Percentiles rank a stretch among this genome's conserved stretches.
Evolutionary conservation across 2,329 filamentous ascomycete genomes (phyloP).

Genomic region (Pseudogymnoascus sp.): DNA sequence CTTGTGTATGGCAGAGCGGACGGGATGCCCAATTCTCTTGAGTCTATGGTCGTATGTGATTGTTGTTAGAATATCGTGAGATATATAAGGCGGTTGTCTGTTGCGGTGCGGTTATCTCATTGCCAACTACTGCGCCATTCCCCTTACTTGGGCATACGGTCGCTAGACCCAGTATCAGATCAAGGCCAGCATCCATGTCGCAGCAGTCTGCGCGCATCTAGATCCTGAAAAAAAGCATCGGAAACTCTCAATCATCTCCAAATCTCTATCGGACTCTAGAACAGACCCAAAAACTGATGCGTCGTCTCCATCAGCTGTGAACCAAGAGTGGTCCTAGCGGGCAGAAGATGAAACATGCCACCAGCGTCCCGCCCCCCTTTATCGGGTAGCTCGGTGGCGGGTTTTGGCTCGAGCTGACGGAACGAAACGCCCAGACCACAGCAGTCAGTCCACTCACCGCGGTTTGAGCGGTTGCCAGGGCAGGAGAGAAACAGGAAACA

Average conservation of each 20-base stretch:
- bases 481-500: background rate
- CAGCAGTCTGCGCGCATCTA: background rate
- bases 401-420: background rate
- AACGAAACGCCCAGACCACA: background rate
- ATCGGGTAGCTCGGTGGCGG: background rate
- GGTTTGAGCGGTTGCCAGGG: background rate
- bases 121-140: background rate
- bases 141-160: background rate
- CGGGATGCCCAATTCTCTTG: no score
- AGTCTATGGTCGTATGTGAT: no score
- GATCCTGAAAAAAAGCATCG: background rate
- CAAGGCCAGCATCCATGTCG: background rate
- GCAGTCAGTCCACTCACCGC: background rate
- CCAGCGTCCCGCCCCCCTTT: background rate
- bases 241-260: background rate
- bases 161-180: background rate
- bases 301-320: background rate
- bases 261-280: background rate
- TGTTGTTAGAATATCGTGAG: no score
- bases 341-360: slow-evolving; percentile 1
- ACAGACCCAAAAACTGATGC: background rate
- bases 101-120: no score
- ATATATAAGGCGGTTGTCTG: no score
- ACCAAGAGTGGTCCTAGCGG: background rate
- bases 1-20: no score